A percentile compares a stretch with the other conserved stretches of the same genome.
These are phyloP conservation scores for Bisporella sp. DNA, from an alignment of 2,329 filamentous ascomycete genomes.

Conservation along the genomic window DNA sequence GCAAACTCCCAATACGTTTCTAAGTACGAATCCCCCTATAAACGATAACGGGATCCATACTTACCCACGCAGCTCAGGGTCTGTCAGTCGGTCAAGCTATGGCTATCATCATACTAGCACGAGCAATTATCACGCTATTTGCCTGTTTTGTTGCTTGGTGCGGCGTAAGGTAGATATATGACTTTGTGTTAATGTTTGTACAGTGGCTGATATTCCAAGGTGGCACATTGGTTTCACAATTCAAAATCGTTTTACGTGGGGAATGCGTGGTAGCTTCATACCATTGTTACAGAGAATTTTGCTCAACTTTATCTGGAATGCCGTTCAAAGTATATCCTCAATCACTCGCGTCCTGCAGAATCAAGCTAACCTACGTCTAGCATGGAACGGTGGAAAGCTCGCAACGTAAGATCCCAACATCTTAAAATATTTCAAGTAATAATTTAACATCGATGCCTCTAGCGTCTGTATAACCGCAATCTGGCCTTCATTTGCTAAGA, in stretches of 20 bases:
- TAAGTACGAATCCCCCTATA: too few relatives aligned
- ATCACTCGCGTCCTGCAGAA: too few relatives aligned
- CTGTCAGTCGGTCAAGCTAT: constrained; percentile 35
- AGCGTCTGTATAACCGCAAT: constrained; percentile 13
- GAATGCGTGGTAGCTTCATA: constrained; percentile 34
- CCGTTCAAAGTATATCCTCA: constrained; percentile 1
- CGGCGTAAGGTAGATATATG: constrained; percentile 17
- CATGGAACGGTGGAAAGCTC: constrained; percentile 7
- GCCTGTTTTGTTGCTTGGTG: constrained; percentile 31
- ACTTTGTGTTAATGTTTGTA: too few relatives aligned
- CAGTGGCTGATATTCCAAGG: constrained; percentile 12
- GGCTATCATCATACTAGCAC: constrained; percentile 31
- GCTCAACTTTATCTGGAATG: constrained; percentile 32
- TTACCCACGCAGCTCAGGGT: constrained; percentile 13
- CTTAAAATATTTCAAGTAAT: too few relatives aligned
- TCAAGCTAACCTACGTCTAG: too few relatives aligned
- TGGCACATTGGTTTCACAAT: constrained; percentile 39
- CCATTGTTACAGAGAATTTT: constrained; percentile 34
- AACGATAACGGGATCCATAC: too few relatives aligned
- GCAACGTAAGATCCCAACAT: constrained; percentile 16
- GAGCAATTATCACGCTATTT: constrained; percentile 29
- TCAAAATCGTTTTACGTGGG: constrained; percentile 23
- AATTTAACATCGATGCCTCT: too few relatives aligned
- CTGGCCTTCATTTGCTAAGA: constrained; percentile 28
- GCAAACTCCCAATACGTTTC: too few relatives aligned